Evolutionary conservation across 2,329 filamentous ascomycete species (phyloP), one percentile per base, ranked within the genome.

Genomic region (Ophiosphaerella narmari): DNA sequence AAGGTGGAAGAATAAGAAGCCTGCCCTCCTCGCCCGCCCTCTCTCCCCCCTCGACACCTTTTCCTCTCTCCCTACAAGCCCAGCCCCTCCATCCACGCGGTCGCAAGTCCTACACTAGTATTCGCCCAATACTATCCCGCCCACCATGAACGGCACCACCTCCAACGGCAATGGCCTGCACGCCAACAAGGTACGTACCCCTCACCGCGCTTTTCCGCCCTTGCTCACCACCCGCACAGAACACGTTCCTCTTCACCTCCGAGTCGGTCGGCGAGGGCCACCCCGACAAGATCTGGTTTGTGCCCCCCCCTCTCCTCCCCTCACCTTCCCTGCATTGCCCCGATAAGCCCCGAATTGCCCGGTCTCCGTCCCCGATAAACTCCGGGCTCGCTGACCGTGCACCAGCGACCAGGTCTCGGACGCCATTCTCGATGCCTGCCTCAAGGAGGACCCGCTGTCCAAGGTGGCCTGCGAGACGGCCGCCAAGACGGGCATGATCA

Each of bases 401-500:
- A 62, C 16, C 53, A 85, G 82, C 77, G 94, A 99, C 77, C 94
- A 99, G 83, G 90, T 97, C 73, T 97, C 93, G 59, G 94, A 99
- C 82, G 93, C 94, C 70, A 86, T 99, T 72, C 92, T 99, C 82
- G 94, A 99, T 84, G 94, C 94, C 80, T 97, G 94, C 82, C 83
- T 99, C 73, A 82, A 83, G 59, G 89, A 94, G 79, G 94, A 99
- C 77, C 93, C 93, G 63, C 86, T 97, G 74, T 97, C 94, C 83
- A 99, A 97, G 81, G 84, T 97, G 68, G 94, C 94, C 76, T 99
- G 94, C 80, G 94, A 99, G 85, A 97, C 93, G 65, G 94, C 94
- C 72, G 96, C 94, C 82, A 99, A 99, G 90, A 99, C 94, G 67
- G 94, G 94, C 73, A 88, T 99, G 94, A 84, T 99, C 78, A 97